Conservation (phyloP, 2,329 filamentous ascomycete genomes). For the Pseudogymnoascus pannorum region DNA sequence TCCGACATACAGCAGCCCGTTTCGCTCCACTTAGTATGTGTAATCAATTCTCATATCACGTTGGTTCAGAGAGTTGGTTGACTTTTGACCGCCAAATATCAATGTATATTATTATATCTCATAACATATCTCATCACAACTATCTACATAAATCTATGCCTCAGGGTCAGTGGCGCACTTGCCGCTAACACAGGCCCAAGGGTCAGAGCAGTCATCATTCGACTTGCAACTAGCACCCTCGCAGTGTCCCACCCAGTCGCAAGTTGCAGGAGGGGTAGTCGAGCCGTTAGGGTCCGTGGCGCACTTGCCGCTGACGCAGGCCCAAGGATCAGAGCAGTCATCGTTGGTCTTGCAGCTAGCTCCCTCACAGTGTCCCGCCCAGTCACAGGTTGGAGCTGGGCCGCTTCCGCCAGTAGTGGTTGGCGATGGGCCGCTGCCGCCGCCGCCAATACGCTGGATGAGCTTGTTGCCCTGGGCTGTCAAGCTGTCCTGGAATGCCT, state of each 20-base stretch:
- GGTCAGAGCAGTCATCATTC: slow-evolving; percentile 15
- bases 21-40: background rate
- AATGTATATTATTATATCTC: background rate
- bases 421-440: slow-evolving; percentile 3
- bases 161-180: background rate
- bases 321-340: slow-evolving; percentile 16
- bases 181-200: background rate
- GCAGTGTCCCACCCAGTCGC: slow-evolving; percentile 17
- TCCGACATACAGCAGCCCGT: background rate
- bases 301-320: slow-evolving; percentile 14
- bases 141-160: background rate
- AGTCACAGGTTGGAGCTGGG: slow-evolving; percentile 13
- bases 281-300: background rate
- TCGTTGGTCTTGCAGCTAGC: slow-evolving; percentile 12
- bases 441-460: slow-evolving; percentile 32
- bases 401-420: slow-evolving; percentile 9
- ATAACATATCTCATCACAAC: background rate
- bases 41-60: background rate
- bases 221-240: slow-evolving; percentile 13
- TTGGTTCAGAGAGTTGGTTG: background rate
- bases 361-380: slow-evolving; percentile 18
- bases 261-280: slow-evolving; percentile 11
- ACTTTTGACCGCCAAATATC: background rate
- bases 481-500: slow-evolving; percentile 48
- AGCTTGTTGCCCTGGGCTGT: slow-evolving; percentile 43